Percentiles rank a stretch among this genome's conserved stretches.
phyloP scores from a whole-genome alignment of 2,329 filamentous ascomycete genomes.

The Penicillium sp. region DNA sequence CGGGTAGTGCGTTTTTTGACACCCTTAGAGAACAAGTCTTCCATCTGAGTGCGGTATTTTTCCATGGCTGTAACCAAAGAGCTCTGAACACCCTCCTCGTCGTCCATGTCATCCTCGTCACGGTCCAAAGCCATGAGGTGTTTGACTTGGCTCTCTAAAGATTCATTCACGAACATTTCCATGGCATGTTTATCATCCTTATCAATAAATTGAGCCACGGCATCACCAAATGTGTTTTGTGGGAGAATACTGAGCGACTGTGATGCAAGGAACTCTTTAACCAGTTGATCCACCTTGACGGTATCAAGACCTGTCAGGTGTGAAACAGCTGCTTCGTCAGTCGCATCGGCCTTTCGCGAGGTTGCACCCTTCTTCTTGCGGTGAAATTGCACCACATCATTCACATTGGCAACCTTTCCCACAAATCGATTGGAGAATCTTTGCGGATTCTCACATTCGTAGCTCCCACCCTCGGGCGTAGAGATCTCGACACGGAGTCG shows the following conservation, averaged over 20 bases:
- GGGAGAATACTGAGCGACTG: slow-evolving; percentile 92
- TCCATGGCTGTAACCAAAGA: slow-evolving; percentile 75
- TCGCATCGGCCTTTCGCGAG: slow-evolving; percentile 54
- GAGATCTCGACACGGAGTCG: slow-evolving; percentile 89
- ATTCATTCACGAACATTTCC: slow-evolving; percentile 75
- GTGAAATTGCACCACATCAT: slow-evolving; percentile 91
- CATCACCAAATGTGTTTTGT: slow-evolving; percentile 88
- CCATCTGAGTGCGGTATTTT: slow-evolving; percentile 66
- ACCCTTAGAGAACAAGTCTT: slow-evolving; percentile 70
- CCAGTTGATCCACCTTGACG: slow-evolving; percentile 84
- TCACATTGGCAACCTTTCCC: slow-evolving; percentile 87
- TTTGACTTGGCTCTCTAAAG: slow-evolving; percentile 68
- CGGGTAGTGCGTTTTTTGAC: slow-evolving; percentile 53
- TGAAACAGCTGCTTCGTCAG: slow-evolving; percentile 64
- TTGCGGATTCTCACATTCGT: slow-evolving; percentile 92
- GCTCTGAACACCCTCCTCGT: slow-evolving; percentile 66
- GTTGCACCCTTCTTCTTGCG: slow-evolving; percentile 71
- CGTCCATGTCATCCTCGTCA: slow-evolving; percentile 67
- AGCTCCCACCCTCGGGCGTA: slow-evolving; percentile 78
- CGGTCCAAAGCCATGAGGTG: slow-evolving; percentile 68
- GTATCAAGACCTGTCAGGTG: slow-evolving; percentile 66
- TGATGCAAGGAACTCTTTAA: slow-evolving; percentile 80
- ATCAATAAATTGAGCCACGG: slow-evolving; percentile 87
- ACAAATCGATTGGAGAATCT: slow-evolving; percentile 92
- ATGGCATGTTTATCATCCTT: slow-evolving; percentile 95